Percentiles rank a stretch among this genome's conserved stretches.
These are phyloP conservation scores for Aspergillus biplanus DNA, from an alignment of 495 filamentous ascomycete species.

Conservation along the genomic window DNA sequence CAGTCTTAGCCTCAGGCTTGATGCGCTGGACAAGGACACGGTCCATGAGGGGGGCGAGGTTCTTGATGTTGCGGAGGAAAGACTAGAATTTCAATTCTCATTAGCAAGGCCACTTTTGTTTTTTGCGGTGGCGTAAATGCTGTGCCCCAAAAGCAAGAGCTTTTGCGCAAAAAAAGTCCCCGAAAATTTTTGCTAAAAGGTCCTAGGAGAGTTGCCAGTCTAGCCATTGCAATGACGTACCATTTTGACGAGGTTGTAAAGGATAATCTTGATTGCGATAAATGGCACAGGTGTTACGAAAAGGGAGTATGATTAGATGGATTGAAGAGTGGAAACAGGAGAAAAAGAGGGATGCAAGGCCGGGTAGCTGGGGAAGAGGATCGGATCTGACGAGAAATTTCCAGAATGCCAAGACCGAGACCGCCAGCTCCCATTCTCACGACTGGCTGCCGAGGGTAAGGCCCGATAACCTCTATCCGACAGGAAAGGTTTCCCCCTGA, in stretches of 20 bases:
- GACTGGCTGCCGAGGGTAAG: slow-evolving; percentile 39
- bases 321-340: slow-evolving; percentile 33
- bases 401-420: slow-evolving; percentile 60
- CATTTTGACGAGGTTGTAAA: slow-evolving; percentile 30
- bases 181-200: slow-evolving; percentile 18
- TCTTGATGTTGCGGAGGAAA: slow-evolving; percentile 92
- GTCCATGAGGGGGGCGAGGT: slow-evolving; percentile 94
- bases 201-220: background rate
- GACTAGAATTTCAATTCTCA: slow-evolving; percentile 30
- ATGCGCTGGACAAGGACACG: slow-evolving; percentile 97
- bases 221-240: slow-evolving; percentile 26
- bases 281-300: background rate
- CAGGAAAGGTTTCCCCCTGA: background rate
- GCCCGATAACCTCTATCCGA: slow-evolving; percentile 13
- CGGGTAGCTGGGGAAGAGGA: slow-evolving; percentile 39
- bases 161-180: background rate
- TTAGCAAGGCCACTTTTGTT: background rate
- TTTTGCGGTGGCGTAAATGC: background rate
- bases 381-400: slow-evolving; percentile 55
- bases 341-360: slow-evolving; percentile 35
- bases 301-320: slow-evolving; percentile 22
- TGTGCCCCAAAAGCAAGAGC: too few relatives aligned
- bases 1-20: slow-evolving; percentile 96
- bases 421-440: slow-evolving; percentile 31
- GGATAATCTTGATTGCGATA: slow-evolving; percentile 4